Evolutionary conservation across 371 early-diverging fungal species (phyloP).

Genomic region (Mortierella sp.): DNA sequence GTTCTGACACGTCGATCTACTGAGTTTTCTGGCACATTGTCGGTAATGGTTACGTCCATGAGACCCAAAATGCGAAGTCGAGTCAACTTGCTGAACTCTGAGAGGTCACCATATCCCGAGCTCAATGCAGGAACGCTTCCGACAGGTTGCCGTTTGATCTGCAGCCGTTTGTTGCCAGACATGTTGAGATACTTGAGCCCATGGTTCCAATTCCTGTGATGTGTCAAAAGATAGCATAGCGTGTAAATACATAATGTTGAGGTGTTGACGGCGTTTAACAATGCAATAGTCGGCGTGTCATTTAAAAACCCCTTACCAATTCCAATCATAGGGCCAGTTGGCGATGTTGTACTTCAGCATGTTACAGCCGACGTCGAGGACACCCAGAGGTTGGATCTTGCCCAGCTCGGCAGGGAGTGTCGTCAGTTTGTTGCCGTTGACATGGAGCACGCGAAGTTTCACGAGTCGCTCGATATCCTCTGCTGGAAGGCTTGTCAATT

Average conservation of each 20-base stretch:
- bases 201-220: slow-evolving; percentile 87
- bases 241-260: background rate
- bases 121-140: slow-evolving; percentile 56
- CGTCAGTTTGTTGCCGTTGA: slow-evolving; percentile 93
- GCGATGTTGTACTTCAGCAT: slow-evolving; percentile 92
- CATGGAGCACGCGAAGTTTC: slow-evolving; percentile 78
- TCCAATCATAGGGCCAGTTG: slow-evolving; percentile 98
- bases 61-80: slow-evolving; percentile 87
- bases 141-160: slow-evolving; percentile 81
- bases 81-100: slow-evolving; percentile 84
- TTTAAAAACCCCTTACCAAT: slow-evolving; percentile 73
- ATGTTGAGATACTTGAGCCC: slow-evolving; percentile 91
- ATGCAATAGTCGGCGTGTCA: no score
- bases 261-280: no score
- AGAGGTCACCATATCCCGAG: slow-evolving; percentile 70
- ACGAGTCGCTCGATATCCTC: slow-evolving; percentile 88
- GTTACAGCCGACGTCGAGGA: slow-evolving; percentile 92
- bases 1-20: slow-evolving; percentile 88
- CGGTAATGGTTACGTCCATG: slow-evolving; percentile 89
- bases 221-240: background rate
- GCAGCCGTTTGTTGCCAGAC: slow-evolving; percentile 91
- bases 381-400: slow-evolving; percentile 80
- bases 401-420: slow-evolving; percentile 94
- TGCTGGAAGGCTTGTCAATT: slow-evolving; percentile 86
- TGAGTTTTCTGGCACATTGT: slow-evolving; percentile 87